Conservation (phyloP, 2,329 filamentous ascomycete species). For the Emericellopsis cladophorae region DNA sequence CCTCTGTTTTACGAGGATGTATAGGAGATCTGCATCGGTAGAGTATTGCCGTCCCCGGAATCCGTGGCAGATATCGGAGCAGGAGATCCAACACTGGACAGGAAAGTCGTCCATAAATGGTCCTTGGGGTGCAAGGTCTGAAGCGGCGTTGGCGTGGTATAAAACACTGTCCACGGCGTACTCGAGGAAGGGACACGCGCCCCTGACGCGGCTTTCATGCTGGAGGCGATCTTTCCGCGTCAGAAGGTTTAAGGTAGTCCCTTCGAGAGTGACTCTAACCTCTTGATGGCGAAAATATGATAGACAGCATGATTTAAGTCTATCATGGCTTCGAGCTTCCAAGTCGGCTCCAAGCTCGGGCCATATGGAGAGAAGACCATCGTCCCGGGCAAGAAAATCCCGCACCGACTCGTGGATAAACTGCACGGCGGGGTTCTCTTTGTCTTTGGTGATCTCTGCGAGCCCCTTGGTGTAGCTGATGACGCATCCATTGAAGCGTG, state of each 20-base stretch:
- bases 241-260: no score
- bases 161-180: slow-evolving; percentile 14
- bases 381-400: slow-evolving; percentile 28
- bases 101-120: slow-evolving; percentile 17
- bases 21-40: background rate
- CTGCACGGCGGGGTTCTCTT: slow-evolving; percentile 22
- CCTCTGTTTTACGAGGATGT: background rate
- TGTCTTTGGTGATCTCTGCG: slow-evolving; percentile 23
- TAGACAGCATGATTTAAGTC: slow-evolving; percentile 28
- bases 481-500: slow-evolving; percentile 14
- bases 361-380: slow-evolving; percentile 16
- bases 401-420: slow-evolving; percentile 41
- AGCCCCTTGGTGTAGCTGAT: slow-evolving; percentile 35
- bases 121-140: slow-evolving; percentile 12
- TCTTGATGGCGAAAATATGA: slow-evolving; percentile 17
- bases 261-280: background rate
- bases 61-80: slow-evolving; percentile 10
- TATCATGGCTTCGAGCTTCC: slow-evolving; percentile 23
- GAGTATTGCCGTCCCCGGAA: background rate
- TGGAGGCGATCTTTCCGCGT: background rate
- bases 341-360: slow-evolving; percentile 15
- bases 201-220: no score
- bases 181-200: slow-evolving; percentile 33
- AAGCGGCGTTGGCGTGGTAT: slow-evolving; percentile 1
- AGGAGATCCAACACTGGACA: slow-evolving; percentile 13